A percentile compares a stretch with the other conserved stretches of the same genome.
Conservation (phyloP, 805 yeast species). For the Spathaspora girioi region DNA sequence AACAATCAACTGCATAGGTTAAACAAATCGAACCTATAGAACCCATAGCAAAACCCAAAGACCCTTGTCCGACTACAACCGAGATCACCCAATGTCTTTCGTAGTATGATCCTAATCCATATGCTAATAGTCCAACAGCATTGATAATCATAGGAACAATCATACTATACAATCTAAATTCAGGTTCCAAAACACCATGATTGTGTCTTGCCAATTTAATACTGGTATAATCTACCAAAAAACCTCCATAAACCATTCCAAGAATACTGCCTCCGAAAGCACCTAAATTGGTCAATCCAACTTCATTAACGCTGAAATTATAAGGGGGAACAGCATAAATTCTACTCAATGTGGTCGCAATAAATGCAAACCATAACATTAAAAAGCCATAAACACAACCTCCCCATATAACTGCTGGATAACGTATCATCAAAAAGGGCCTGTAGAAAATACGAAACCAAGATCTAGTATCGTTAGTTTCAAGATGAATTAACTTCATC, state of each 20-base stretch:
- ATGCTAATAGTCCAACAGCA: slow-evolving; percentile 43
- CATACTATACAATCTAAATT: slow-evolving; percentile 44
- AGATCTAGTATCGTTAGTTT: slow-evolving; percentile 38
- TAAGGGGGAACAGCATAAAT: slow-evolving; percentile 36
- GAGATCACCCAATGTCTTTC: slow-evolving; percentile 40
- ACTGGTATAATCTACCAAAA: slow-evolving; percentile 37
- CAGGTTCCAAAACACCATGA: slow-evolving; percentile 46
- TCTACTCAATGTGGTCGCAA: slow-evolving; percentile 42
- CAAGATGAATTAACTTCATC: slow-evolving; percentile 30
- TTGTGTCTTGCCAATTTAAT: slow-evolving; percentile 36
- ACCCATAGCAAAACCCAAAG: slow-evolving; percentile 45
- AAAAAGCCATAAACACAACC: slow-evolving; percentile 48
- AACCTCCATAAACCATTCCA: slow-evolving; percentile 46
- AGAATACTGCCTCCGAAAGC: slow-evolving; percentile 39
- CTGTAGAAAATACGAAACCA: slow-evolving; percentile 34
- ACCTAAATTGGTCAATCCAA: slow-evolving; percentile 43
- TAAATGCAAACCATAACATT: slow-evolving; percentile 47
- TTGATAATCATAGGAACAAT: slow-evolving; percentile 34
- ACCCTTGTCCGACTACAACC: slow-evolving; percentile 44
- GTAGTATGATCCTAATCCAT: slow-evolving; percentile 38
- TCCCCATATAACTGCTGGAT: slow-evolving; percentile 46
- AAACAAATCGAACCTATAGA: slow-evolving; percentile 42
- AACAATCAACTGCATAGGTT: slow-evolving; percentile 44
- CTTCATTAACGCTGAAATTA: slow-evolving; percentile 30
- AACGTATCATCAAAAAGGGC: slow-evolving; percentile 31